Evolutionary conservation across 1,139 yeast species (phyloP).

Genomic region (Candida glucosophila): DNA sequence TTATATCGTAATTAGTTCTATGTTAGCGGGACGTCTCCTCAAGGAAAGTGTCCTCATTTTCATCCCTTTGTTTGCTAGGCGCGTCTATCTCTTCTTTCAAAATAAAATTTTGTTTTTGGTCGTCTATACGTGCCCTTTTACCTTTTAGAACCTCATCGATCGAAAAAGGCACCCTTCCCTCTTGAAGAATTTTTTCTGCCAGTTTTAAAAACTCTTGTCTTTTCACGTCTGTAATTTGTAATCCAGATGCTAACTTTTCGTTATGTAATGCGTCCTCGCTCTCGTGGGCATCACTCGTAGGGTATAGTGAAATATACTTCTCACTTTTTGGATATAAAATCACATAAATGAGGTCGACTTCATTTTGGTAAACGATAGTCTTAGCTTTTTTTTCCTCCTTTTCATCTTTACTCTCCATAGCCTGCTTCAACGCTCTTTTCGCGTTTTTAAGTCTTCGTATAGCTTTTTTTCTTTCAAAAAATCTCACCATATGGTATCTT

Average conservation of each 20-base stretch:
- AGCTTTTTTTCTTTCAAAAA: conserved; percentile 88
- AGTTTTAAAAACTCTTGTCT: conserved; percentile 43
- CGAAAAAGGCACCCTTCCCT: conserved; percentile 46
- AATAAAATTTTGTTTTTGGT: conserved; percentile 7
- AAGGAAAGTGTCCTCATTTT: conserved; percentile 33
- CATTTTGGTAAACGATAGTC: conserved; percentile 47
- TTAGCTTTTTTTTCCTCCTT: conserved; percentile 47
- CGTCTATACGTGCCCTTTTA: conserved; percentile 21
- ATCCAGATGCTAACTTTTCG: conserved; percentile 38
- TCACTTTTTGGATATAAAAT: conserved; percentile 69
- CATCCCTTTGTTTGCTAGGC: conserved; percentile 18
- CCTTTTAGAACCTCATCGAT: conserved; percentile 52
- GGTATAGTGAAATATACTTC: conserved; percentile 77
- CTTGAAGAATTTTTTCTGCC: conserved; percentile 42
- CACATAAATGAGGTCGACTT: conserved; percentile 70
- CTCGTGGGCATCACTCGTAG: conserved; percentile 19
- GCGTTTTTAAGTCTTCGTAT: conserved; percentile 62
- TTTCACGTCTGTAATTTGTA: conserved; percentile 39
- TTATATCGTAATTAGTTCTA: too few species aligned
- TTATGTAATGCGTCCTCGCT: conserved; percentile 16
- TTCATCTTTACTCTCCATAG: conserved; percentile 32
- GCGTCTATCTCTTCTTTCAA: conserved; percentile 32
- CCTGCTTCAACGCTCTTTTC: conserved; percentile 36
- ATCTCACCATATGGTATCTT: conserved; percentile 89
- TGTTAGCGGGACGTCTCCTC: too few species aligned